Base-by-base conservation (phyloP, 352 stramenopile species). In the Phytophthora sp. region DNA sequence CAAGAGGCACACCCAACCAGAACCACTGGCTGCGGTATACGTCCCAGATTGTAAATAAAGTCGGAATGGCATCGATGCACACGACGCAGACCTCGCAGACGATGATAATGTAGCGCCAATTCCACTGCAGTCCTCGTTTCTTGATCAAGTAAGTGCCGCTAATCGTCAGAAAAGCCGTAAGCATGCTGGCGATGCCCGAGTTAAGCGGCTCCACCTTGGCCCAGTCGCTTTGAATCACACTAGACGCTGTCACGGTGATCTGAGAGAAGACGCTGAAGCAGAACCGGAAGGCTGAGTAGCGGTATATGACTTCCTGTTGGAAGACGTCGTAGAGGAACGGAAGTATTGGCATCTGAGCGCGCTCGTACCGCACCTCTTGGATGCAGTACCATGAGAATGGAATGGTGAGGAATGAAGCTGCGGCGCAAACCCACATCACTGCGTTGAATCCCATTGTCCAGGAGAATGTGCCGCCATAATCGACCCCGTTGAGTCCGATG, bases 41-140 rank as follows among this genome's bases (percentile, higher is more conserved):
- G 44, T 87, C 44, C 77, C 75, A 87, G 52, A 85, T 80, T 27
- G 77, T 87, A 30, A 83, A 34, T 12, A 85, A 68, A 6, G 73
- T 83, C 12, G 74, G 70, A 4, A 79, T 49, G 2, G 58, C 35
- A 32, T 87, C 77, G 38, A 79, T 64, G 3, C 54, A 52, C 21
- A 87, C 71, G 32, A 84, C 70, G 1, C 55, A 41, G 11, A 82
- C 20, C 34, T 79, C 59, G 8, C 56, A 46, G n/a, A 74, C 54
- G 37, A 83, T 65, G n/a, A 77, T 64, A 20, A 57, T 21, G 43
- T 64, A 43, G 24, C 48, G 72, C 75, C 74, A 88, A 62, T 71
- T 84, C 78, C 78, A 88, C n/a, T 54, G 32, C 17, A 70, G 41
- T 1, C 62, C 62, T 10, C 52, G 54, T 8, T 62, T 72, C 48